These are phyloP conservation scores for Abrus pulchellus DNA, from an alignment of 306 rosid species.

Conservation along the genomic window DNA sequence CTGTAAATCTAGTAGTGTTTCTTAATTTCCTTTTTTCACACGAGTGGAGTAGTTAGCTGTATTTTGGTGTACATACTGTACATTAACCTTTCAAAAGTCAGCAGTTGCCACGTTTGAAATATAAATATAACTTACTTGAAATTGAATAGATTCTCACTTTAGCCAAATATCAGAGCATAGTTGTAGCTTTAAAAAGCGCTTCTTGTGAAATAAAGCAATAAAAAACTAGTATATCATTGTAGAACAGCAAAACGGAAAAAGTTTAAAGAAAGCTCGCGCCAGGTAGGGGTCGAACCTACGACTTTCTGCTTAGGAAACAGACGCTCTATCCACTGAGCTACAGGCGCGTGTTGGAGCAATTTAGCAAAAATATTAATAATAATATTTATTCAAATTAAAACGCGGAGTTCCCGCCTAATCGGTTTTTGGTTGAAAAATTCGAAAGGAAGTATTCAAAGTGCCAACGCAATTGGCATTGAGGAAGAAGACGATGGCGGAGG, in stretches of 20 bases:
- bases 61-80: slow-evolving; percentile 30
- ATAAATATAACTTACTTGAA: too few species aligned
- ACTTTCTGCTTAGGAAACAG: slow-evolving; percentile 80
- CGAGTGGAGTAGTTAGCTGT: slow-evolving; percentile 14
- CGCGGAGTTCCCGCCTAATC: slow-evolving; percentile 43
- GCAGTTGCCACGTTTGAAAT: background rate
- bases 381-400: too few species aligned
- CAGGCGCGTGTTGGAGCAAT: slow-evolving; percentile 46
- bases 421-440: background rate
- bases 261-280: slow-evolving; percentile 41
- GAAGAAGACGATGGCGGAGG: slow-evolving; percentile 62
- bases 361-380: accelerated
- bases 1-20: slow-evolving; percentile 1
- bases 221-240: too few species aligned
- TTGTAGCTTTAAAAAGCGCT: too few species aligned
- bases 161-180: too few species aligned
- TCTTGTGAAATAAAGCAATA: too few species aligned
- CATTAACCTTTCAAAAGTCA: background rate
- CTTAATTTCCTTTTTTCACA: background rate
- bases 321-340: slow-evolving; percentile 92
- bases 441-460: background rate
- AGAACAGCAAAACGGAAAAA: background rate
- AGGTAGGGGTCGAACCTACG: slow-evolving; percentile 78
- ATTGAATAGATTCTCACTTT: too few species aligned
- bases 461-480: background rate